Conservation (phyloP, 1,284 basidiomycete species). For the Malassezia brasiliensis region DNA sequence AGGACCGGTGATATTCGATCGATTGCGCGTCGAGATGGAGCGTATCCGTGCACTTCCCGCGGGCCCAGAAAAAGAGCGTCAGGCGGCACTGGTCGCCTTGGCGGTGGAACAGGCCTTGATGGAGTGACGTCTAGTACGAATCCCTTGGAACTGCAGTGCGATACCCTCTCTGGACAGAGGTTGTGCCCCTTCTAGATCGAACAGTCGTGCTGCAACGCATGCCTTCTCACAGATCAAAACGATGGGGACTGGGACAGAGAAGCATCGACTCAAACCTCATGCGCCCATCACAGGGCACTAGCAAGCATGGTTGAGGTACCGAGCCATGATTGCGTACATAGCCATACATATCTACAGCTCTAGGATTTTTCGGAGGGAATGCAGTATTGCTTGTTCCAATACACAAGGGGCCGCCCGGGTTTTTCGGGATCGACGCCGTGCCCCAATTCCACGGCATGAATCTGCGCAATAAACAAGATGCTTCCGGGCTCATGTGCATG, state of each 20-base stretch:
- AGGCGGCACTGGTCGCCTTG: conserved; percentile 9
- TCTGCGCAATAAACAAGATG: conserved; percentile 13
- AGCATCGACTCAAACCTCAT: no score
- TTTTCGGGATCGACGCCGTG: background rate
- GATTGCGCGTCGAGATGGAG: conserved; percentile 1
- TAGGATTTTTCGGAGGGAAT: background rate
- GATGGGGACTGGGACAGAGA: no score
- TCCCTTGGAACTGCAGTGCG: no score
- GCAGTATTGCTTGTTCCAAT: conserved; percentile 15
- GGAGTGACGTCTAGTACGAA: background rate
- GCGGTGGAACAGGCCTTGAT: background rate
- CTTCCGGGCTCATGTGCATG: conserved; percentile 6
- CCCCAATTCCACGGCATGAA: conserved; percentile 13
- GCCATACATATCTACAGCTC: no score
- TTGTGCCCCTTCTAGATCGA: no score
- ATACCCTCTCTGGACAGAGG: no score
- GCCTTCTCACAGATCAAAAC: no score
- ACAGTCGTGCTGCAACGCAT: no score
- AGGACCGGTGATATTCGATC: background rate
- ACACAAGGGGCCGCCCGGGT: conserved; percentile 8
- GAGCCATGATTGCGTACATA: no score
- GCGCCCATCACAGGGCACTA: no score
- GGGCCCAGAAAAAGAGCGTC: background rate
- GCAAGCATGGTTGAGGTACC: no score
- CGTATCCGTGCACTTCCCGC: conserved; percentile 4